phyloP scores from a whole-genome alignment of 148 eudicot genomes.

The Heliamphora exappendiculata region DNA sequence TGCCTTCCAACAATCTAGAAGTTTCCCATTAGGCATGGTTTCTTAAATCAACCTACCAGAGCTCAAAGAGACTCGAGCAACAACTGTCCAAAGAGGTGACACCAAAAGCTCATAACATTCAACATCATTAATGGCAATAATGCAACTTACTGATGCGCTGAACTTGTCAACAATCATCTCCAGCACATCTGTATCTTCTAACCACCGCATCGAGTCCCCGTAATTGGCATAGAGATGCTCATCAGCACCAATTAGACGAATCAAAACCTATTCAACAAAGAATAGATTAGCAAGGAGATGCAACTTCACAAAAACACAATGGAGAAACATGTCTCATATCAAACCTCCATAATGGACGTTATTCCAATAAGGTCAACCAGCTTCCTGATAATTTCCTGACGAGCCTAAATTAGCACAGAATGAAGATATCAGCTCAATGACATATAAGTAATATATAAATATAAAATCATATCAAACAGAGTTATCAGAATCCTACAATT shows the following conservation, averaged over 20 bases:
- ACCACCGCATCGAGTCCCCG: constrained; percentile 76
- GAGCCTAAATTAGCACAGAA: constrained; percentile 40
- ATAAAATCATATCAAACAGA: too few relatives aligned
- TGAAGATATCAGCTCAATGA: constrained; percentile 7
- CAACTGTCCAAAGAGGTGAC: background rate
- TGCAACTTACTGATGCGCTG: constrained; percentile 81
- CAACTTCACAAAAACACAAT: background rate
- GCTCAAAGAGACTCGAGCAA: background rate
- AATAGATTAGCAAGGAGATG: constrained; percentile 15
- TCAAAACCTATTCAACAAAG: constrained; percentile 58
- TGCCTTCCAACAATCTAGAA: background rate
- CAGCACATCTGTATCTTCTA: constrained; percentile 77
- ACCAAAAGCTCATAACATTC: background rate
- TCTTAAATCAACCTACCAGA: background rate
- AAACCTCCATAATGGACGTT: constrained; percentile 98
- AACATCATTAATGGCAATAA: background rate
- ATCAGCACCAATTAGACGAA: constrained; percentile 93
- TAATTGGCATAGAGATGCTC: constrained; percentile 70
- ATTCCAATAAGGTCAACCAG: constrained; percentile 90
- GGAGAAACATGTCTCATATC: constrained; percentile 14
- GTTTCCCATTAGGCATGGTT: background rate
- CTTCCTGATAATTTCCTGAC: constrained; percentile 61
- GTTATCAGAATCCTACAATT: too few relatives aligned
- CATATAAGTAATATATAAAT: too few relatives aligned
- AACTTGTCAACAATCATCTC: constrained; percentile 94